phyloP scores from a whole-genome alignment of 371 early-diverging fungal species.

The Blastocladiella emersonii region DNA sequence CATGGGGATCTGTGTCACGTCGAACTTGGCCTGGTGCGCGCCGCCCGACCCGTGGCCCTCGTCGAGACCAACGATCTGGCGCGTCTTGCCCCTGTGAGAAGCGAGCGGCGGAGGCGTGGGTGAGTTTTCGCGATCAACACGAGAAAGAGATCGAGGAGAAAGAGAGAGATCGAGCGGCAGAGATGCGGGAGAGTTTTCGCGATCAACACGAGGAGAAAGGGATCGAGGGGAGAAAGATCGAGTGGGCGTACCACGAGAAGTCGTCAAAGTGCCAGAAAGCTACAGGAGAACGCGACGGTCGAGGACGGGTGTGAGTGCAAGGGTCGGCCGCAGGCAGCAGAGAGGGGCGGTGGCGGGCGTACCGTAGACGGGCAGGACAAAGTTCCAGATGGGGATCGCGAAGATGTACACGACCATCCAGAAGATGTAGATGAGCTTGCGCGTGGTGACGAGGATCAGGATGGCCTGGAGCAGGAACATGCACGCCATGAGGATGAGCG shows the following conservation, averaged over 20 bases:
- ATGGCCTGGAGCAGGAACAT: not conserved
- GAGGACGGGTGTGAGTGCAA: no score
- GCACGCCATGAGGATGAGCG: slow-evolving; percentile 6
- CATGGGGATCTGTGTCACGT: not conserved
- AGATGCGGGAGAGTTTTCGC: no score
- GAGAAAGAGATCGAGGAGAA: no score
- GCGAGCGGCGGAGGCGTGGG: no score
- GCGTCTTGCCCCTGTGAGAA: no score
- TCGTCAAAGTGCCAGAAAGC: slow-evolving; percentile 46
- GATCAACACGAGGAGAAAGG: not conserved
- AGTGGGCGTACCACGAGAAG: slow-evolving; percentile 15
- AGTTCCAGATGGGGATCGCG: slow-evolving; percentile 1
- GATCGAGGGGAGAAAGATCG: slow-evolving; percentile 9
- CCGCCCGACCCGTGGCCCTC: not conserved
- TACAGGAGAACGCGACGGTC: no score
- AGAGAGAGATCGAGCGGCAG: no score
- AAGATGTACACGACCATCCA: slow-evolving; percentile 17
- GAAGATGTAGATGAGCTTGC: slow-evolving; percentile 21
- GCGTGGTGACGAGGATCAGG: slow-evolving; percentile 31
- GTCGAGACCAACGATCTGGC: not conserved
- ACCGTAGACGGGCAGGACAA: slow-evolving; percentile 6
- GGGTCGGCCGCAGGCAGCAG: no score
- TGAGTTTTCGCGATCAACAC: no score
- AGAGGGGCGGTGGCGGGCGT: no score
- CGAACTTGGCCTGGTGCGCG: not conserved